A percentile compares a stretch with the other conserved stretches of the same genome.
phyloP scores from a whole-genome alignment of 176 grass and related monocot genomes.

The Cenchrus fungigraminus region DNA sequence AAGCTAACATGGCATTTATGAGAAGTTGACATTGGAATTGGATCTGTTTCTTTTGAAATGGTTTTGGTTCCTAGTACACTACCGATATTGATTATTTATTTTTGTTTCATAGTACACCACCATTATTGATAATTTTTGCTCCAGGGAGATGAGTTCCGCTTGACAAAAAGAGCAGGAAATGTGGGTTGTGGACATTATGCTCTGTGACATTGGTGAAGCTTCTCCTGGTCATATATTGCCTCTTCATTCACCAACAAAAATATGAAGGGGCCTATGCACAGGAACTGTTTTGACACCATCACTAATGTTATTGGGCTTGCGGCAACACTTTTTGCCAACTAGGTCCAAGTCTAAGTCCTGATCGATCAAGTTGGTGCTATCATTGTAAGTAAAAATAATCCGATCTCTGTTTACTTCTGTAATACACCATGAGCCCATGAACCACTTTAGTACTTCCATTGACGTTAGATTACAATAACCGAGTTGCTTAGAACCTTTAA shows the following conservation, averaged over 20 bases:
- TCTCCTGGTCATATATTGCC: too few species aligned
- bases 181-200: neutral
- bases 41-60: too few species aligned
- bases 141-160: conserved; percentile 45
- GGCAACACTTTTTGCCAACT: conserved; percentile 59
- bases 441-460: neutral
- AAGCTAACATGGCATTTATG: too few species aligned
- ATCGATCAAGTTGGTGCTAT: conserved; percentile 67
- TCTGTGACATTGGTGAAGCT: too few species aligned
- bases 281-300: conserved; percentile 68
- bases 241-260: too few species aligned
- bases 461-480: neutral
- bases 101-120: neutral
- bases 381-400: conserved; percentile 55
- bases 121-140: neutral
- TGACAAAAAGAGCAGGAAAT: too few species aligned
- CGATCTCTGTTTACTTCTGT: conserved; percentile 23
- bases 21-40: too few species aligned
- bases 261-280: too few species aligned
- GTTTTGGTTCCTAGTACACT: neutral
- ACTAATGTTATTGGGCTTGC: conserved; percentile 72
- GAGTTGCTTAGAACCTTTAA: neutral
- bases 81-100: conserved; percentile 4
- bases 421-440: conserved; percentile 2
- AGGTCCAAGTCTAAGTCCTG: conserved; percentile 40